Evolutionary conservation across 257 asterid species (phyloP).

Genomic region (Perilla frutescens): DNA sequence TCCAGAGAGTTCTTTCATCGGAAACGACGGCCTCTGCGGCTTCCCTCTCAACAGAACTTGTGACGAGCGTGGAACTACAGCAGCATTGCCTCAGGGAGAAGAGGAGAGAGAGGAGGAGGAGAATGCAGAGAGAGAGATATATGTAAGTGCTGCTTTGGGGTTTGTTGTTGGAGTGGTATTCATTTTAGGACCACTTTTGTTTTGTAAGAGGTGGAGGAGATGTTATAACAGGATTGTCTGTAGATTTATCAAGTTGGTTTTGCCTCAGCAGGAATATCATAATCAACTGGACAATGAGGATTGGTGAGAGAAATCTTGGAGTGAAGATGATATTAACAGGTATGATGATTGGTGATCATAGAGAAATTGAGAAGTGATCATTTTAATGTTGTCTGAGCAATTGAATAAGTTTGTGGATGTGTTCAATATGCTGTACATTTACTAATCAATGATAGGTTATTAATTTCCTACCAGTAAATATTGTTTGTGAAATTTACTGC

Average conservation of each 20-base stretch:
- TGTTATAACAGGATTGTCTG: constrained; percentile 22
- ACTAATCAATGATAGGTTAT: too few species aligned
- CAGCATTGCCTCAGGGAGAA: not conserved
- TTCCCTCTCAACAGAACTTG: constrained; percentile 42
- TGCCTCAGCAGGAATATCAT: constrained; percentile 20
- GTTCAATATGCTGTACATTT: too few species aligned
- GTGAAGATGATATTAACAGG: not conserved
- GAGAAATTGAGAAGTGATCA: not conserved
- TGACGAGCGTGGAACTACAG: constrained; percentile 22
- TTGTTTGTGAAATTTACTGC: too few species aligned
- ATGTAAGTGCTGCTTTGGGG: constrained; percentile 40
- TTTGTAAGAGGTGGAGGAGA: constrained; percentile 34
- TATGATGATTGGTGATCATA: not conserved
- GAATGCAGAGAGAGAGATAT: constrained; percentile 23
- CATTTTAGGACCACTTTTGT: constrained; percentile 22
- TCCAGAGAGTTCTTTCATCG: constrained; percentile 41
- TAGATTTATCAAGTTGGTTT: constrained; percentile 17
- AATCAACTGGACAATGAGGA: constrained; percentile 29
- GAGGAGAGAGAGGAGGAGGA: not conserved
- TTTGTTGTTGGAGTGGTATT: constrained; percentile 38
- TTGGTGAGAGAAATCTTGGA: constrained; percentile 32
- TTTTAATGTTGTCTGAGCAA: not conserved
- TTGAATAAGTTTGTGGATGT: not conserved
- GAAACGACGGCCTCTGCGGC: constrained; percentile 60
- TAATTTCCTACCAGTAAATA: too few species aligned